Base-by-base conservation (phyloP, 129 eudicot species). In the Flaveria robusta region DNA sequence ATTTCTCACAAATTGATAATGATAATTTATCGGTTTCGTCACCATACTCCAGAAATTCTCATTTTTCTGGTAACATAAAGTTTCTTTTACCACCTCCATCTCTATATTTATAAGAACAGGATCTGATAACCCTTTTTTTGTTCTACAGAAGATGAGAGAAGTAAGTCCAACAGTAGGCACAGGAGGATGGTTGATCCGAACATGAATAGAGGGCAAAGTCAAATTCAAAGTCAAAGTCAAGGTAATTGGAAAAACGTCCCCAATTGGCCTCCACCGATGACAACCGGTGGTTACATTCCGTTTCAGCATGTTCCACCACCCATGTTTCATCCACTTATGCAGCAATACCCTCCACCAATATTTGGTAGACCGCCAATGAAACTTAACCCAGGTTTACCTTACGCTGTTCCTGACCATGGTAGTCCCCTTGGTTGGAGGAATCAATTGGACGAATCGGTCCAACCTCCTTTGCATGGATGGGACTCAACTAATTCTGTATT, bases 301-400 rank as follows among this genome's bases (percentile, higher is more conserved):
- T 94, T 91, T 77, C 98, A 85, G 47, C 98, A 89, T 76, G 91
- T 85, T 31, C 96, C 97, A 16, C 91, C 96, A 24, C 97, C 96
- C 10, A 90, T 88, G 72, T 89, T 94, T 76, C 98, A 84, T 80
- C 87, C 96, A 2, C 83, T 87, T 18, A 86, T 94, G 91, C 96
- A 81, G 45, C 98, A 87, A 39, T 94, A 88, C 79, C 96, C 96
- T 0, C 90, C 92, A 7, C 91, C 90, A 8, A 78, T 91, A 18
- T 91, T 89, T 75, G 97, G 97, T 68, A 79, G 97, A 70, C 98
- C 96, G 1, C 78, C 98, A 23, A 83, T 91, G 96, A 93, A 94
- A 29, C 37, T 94, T 68, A 89, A 84, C 84, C 97, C 90, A 39
- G 88, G 88, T 46, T 70, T 87, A 54, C 92, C 93, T 64, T 90